Percentiles rank a stretch among this genome's conserved stretches.
Conservation (phyloP, 2,329 filamentous ascomycete genomes). For the Phialophora verrucosa region DNA sequence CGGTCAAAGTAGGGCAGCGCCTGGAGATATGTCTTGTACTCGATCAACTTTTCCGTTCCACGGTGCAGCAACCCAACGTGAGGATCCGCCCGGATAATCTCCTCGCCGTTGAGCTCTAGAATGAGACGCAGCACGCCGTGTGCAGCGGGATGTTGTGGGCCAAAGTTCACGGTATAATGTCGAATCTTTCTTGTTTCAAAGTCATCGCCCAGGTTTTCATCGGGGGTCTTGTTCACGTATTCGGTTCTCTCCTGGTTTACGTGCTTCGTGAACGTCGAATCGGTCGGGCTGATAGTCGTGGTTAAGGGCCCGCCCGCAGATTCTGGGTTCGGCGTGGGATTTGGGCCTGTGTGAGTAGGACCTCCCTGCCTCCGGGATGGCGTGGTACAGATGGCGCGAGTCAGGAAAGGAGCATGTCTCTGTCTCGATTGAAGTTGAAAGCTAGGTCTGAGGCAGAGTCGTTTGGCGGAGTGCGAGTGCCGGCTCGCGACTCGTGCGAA, state of each 20-base stretch:
- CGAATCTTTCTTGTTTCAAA: slow-evolving; percentile 79
- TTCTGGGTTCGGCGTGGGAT: slow-evolving; percentile 44
- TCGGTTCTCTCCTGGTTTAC: slow-evolving; percentile 46
- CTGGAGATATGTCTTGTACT: slow-evolving; percentile 99
- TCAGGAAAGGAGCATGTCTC: slow-evolving; percentile 37
- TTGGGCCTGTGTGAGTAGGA: slow-evolving; percentile 44
- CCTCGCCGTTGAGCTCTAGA: slow-evolving; percentile 95
- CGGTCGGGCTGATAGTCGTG: slow-evolving; percentile 63
- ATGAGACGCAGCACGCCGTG: slow-evolving; percentile 98
- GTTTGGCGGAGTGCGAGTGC: slow-evolving; percentile 59
- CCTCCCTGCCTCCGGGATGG: slow-evolving; percentile 56
- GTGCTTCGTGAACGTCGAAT: slow-evolving; percentile 60
- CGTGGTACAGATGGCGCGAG: slow-evolving; percentile 63
- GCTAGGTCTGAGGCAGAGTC: slow-evolving; percentile 62
- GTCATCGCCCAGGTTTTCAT: slow-evolving; percentile 56
- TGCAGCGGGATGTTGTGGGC: slow-evolving; percentile 96
- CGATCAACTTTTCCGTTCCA: slow-evolving; percentile 98
- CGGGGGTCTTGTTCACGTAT: slow-evolving; percentile 47
- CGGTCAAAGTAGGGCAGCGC: slow-evolving; percentile 98
- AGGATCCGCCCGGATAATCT: slow-evolving; percentile 94
- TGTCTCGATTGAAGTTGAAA: slow-evolving; percentile 41
- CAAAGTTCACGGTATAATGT: slow-evolving; percentile 99
- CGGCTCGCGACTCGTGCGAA: slow-evolving; percentile 64
- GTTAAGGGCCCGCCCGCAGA: slow-evolving; percentile 40
- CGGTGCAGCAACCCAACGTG: slow-evolving; percentile 96